Percentiles rank a stretch among this genome's conserved stretches.
These are phyloP conservation scores for Cryptococcus deneoformans DNA, from an alignment of 1,284 basidiomycete genomes.

Conservation along the genomic window DNA sequence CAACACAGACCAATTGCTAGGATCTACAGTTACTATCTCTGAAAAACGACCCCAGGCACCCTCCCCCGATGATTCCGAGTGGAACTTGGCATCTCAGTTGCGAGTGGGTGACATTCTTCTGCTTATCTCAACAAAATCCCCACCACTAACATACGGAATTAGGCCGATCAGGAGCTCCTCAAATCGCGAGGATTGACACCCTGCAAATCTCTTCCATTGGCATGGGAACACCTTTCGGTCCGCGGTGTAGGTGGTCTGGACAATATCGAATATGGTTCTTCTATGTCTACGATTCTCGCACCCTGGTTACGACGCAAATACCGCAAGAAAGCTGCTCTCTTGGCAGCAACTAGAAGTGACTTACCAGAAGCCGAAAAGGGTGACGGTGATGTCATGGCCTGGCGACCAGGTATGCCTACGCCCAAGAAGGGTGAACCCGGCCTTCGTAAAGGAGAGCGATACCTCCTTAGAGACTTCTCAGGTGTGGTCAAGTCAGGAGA, in stretches of 20 bases:
- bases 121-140: too few relatives aligned
- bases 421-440: constrained; percentile 20
- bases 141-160: not conserved
- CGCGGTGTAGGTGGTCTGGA: constrained; percentile 34
- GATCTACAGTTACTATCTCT: not conserved
- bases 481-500: constrained; percentile 40
- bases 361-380: not conserved
- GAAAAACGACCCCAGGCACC: not conserved
- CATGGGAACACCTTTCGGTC: constrained; percentile 32
- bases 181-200: constrained; percentile 12
- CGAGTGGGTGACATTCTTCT: not conserved
- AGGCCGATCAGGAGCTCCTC: constrained; percentile 21
- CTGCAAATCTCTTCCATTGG: constrained; percentile 22
- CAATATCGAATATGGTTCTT: constrained; percentile 33
- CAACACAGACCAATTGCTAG: not conserved
- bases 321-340: constrained; percentile 25
- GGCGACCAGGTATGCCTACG: constrained; percentile 11
- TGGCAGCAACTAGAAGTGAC: constrained; percentile 17
- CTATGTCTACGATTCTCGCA: constrained; percentile 28
- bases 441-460: constrained; percentile 36
- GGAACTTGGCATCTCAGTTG: not conserved
- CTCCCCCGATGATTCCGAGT: not conserved
- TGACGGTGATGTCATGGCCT: constrained; percentile 15
- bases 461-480: constrained; percentile 35
- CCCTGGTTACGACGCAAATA: constrained; percentile 29